These are phyloP conservation scores for Aureobasidium sp. DNA, from an alignment of 2,329 filamentous ascomycete genomes.

Conservation along the genomic window DNA sequence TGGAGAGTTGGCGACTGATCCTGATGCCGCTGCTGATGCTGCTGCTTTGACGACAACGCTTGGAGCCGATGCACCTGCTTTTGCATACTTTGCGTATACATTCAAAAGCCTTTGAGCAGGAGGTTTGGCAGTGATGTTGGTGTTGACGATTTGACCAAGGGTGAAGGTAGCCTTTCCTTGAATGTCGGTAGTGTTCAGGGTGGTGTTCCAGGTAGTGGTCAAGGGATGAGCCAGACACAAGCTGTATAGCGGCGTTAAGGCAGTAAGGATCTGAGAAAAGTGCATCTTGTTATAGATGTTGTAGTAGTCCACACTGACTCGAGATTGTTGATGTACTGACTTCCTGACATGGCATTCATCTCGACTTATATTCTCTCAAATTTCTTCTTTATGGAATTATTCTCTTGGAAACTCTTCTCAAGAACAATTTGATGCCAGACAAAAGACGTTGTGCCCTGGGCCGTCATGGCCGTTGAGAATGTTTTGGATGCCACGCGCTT, in stretches of 20 bases:
- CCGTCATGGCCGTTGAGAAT: constrained; percentile 5
- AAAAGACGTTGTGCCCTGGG: background rate
- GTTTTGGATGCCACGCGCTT: background rate
- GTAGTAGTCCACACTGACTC: background rate
- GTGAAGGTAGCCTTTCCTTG: background rate
- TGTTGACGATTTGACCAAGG: background rate
- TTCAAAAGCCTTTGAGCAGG: background rate
- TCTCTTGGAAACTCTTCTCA: no score
- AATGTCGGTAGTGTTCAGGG: background rate
- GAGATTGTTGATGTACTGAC: background rate
- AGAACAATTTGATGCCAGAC: background rate
- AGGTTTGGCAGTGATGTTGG: background rate
- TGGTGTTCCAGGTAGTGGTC: background rate
- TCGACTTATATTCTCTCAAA: background rate
- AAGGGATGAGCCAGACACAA: background rate
- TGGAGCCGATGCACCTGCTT: constrained; percentile 6
- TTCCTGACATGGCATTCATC: background rate
- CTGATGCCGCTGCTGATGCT: background rate
- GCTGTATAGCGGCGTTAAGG: background rate
- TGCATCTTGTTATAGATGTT: background rate
- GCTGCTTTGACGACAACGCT: background rate
- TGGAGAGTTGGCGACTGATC: background rate
- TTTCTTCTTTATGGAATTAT: no score
- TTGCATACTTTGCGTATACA: background rate
- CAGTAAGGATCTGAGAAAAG: background rate